Base-by-base conservation (phyloP, 2,329 filamentous ascomycete genomes). In the Simplicillium sp. region DNA sequence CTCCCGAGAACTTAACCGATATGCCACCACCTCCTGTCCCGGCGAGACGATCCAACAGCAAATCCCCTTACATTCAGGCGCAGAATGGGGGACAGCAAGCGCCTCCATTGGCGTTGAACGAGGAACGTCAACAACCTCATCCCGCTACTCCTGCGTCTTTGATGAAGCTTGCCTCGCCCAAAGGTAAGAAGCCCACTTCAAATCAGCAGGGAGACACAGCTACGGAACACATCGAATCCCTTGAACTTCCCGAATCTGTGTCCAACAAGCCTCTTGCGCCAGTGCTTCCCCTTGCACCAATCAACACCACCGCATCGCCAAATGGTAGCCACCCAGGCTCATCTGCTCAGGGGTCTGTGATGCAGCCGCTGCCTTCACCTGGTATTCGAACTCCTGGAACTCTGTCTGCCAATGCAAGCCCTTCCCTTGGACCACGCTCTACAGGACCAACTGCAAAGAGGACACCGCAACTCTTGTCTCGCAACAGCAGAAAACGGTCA, bases 91-190 rank as follows among this genome's bases (percentile, higher is more conserved):
- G 18, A 18, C 41, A 35, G 36, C 36, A 20, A 7, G 36, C 38
- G 7, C 40, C 40, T 11, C 34, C 37, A 13, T 34, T 37, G 37
- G 39, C 16, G 31, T 34, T 34, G 46, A 45, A 43, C 52, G 55
- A 54, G 29, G 42, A 39, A 9, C 52, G 62, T 16, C 20, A 25
- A 25, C 68, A 67, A 39, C 67, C 64, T 50, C 77, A 80, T 39
- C 85, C 86, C 11, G 88, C 87, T 2, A 94, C 88, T 1, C 88
- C 88, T 1, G 87, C 89, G 8, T 94, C 88, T 7, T 64, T 95
- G 44, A 95, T 96, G 84, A 83, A 79, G 52, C 70, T 90, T 34
- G 72, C 70, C 3, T 70, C 73, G 18, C 74, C 74, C 52, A 68
- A 67, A 50, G 60, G 65, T 39, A 74, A 73, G 46, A 69, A 67